These are phyloP conservation scores for Pulveroboletus sp. DNA, from an alignment of 768 basidiomycete genomes.

Conservation along the genomic window DNA sequence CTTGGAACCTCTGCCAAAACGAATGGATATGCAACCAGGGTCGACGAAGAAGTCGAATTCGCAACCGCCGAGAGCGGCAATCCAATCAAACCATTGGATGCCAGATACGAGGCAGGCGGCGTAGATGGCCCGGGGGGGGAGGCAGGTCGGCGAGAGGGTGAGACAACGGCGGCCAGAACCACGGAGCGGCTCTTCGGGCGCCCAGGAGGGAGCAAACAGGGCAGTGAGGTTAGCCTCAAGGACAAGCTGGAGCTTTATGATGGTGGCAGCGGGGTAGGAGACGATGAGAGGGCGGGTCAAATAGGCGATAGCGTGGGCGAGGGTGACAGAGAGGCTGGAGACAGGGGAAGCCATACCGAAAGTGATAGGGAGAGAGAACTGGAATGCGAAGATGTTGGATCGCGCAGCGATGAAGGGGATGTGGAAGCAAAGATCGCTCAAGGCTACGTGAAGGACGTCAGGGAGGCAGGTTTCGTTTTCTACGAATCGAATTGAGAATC, in stretches of 20 bases:
- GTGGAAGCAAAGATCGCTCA: conserved; percentile 24
- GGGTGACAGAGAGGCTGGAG: conserved; percentile 56
- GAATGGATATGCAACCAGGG: conserved; percentile 72
- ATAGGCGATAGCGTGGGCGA: conserved; percentile 71
- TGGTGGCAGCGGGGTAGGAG: conserved; percentile 53
- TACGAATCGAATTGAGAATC: conserved; percentile 23
- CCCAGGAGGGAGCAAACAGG: conserved; percentile 65
- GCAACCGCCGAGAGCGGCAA: conserved; percentile 56
- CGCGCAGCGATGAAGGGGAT: conserved; percentile 30
- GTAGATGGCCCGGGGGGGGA: conserved; percentile 69
- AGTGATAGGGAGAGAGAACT: conserved; percentile 5
- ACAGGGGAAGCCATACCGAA: conserved; percentile 32
- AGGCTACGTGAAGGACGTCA: conserved; percentile 25
- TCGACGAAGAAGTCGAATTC: conserved; percentile 81
- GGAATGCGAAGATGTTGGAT: conserved; percentile 24
- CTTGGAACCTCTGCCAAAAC: conserved; percentile 44
- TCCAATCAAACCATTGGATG: conserved; percentile 82
- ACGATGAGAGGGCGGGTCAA: conserved; percentile 61
- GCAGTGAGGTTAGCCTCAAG: conserved; percentile 72
- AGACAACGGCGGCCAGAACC: conserved; percentile 73
- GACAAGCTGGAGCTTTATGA: conserved; percentile 64
- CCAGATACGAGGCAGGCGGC: conserved; percentile 63
- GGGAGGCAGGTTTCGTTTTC: not conserved
- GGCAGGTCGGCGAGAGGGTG: conserved; percentile 60
- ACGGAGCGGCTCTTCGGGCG: conserved; percentile 54